Base-by-base conservation (phyloP, 805 yeast species). In the Pichia sporocuriosa region DNA sequence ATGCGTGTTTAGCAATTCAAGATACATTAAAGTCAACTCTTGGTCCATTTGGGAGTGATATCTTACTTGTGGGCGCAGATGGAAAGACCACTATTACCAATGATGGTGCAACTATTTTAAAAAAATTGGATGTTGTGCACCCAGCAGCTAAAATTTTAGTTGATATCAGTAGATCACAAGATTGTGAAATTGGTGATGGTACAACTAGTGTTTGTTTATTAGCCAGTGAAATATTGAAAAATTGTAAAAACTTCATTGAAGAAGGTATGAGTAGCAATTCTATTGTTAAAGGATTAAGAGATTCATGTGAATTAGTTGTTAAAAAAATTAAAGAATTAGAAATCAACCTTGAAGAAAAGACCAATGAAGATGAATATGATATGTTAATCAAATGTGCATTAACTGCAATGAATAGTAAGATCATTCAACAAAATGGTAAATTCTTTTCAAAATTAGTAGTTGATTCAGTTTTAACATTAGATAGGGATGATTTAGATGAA, bases 171-270 rank as follows among this genome's bases (percentile, higher is more conserved):
- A 82, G 94, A 61, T 88, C 95, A 3, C 98, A 90, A 67, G 98
- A 90, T 61, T 95, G 94, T 46, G 97, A 90, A 63, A 96, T 93
- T 50, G 98, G 98, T 46, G 98, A 90, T 66, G 98, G 98, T 51
- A 90, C 98, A 33, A 90, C 98, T 1, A 83, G 96, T 23, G 98
- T 90, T 17, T 85, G 97, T 0, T 81, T 90, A 25, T 64, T 93
- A 44, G 96, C 97, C 2, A 96, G 97, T 42, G 98, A 93, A 67
- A 72, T 93, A 46, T 74, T 93, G 64, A 87, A 87, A 59, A 97
- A 93, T 64, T 79, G 89, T 50, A 88, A 87, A 58, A 66, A 76
- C 34, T 93, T 90, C 59, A 85, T 93, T 46, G 98, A 93, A 65
- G 99, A 93, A 65, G 96, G 96, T 30, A 86, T 93, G 50, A 84